Conservation (phyloP, 2,329 filamentous ascomycete genomes). For the Alternaria novae-zelandiae region DNA sequence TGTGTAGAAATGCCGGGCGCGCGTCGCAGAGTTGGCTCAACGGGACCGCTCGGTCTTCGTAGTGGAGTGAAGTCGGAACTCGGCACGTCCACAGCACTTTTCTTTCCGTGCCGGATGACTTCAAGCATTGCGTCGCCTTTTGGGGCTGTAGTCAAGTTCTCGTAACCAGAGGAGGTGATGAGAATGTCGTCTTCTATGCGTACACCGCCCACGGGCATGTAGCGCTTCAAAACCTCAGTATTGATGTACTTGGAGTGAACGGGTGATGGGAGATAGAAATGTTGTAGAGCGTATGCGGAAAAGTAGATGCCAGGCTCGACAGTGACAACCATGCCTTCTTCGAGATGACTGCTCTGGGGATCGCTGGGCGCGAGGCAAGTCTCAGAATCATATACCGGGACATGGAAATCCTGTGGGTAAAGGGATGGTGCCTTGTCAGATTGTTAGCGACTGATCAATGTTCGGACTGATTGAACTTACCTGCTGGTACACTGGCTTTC, state of each 20-base stretch:
- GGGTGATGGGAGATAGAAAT: constrained; percentile 74
- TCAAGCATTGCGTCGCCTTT: constrained; percentile 72
- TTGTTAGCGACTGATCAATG: constrained; percentile 14
- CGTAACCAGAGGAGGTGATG: constrained; percentile 70
- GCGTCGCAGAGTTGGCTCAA: constrained; percentile 20
- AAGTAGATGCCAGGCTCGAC: constrained; percentile 75
- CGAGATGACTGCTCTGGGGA: constrained; percentile 47
- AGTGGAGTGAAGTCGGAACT: neutral
- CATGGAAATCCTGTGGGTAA: constrained; percentile 41
- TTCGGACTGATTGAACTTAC: constrained; percentile 10
- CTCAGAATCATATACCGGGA: constrained; percentile 38
- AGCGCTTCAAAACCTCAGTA: constrained; percentile 71
- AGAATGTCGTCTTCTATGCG: constrained; percentile 76
- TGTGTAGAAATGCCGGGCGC: constrained; percentile 36
- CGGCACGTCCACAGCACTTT: constrained; percentile 1
- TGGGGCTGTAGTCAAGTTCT: constrained; percentile 75
- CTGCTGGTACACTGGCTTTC: constrained; percentile 30
- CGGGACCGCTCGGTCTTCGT: neutral
- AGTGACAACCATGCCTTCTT: constrained; percentile 63
- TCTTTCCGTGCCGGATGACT: constrained; percentile 52
- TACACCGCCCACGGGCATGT: constrained; percentile 82
- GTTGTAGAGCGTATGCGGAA: constrained; percentile 82
- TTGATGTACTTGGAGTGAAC: constrained; percentile 80
- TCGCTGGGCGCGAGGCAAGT: constrained; percentile 42
- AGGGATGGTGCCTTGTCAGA: constrained; percentile 31